phyloP scores from a whole-genome alignment of 139 green algal genomes.

The Nannochloris sp. region DNA sequence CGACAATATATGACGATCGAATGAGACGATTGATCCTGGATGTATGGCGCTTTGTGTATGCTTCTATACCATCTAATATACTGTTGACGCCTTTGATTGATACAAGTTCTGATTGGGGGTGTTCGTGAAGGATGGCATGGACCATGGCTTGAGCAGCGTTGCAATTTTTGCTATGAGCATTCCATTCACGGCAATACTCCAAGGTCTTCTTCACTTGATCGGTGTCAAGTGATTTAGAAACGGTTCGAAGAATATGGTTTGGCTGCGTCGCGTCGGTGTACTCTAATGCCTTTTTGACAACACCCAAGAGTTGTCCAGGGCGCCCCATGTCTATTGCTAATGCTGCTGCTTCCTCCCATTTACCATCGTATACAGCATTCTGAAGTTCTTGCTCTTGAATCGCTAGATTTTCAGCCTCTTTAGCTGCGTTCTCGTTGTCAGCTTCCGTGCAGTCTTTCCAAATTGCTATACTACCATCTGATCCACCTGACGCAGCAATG shows the following conservation, averaged over 20 bases:
- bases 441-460: conserved; percentile 72
- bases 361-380: conserved; percentile 65
- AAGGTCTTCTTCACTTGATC: conserved; percentile 14
- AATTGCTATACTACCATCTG: conserved; percentile 65
- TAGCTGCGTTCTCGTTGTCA: conserved; percentile 42
- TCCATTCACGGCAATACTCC: conserved; percentile 79
- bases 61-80: conserved; percentile 66
- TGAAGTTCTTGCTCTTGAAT: conserved; percentile 64
- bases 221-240: conserved; percentile 1
- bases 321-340: conserved; percentile 78
- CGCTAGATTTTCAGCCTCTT: conserved; percentile 37
- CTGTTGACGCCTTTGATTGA: conserved; percentile 43
- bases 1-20: conserved; percentile 68
- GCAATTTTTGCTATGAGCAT: conserved; percentile 78
- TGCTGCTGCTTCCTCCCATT: conserved; percentile 38
- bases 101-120: conserved; percentile 34
- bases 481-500: conserved; percentile 62
- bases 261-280: neutral
- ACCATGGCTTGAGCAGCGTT: conserved; percentile 73
- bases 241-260: conserved; percentile 3
- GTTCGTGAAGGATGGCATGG: conserved; percentile 48
- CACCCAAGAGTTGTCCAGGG: conserved; percentile 60
- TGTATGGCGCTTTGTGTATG: conserved; percentile 81
- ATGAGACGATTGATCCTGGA: conserved; percentile 69
- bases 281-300: conserved; percentile 38